Conservation (phyloP, 305 asterid species). For the Salvia sclarea region DNA sequence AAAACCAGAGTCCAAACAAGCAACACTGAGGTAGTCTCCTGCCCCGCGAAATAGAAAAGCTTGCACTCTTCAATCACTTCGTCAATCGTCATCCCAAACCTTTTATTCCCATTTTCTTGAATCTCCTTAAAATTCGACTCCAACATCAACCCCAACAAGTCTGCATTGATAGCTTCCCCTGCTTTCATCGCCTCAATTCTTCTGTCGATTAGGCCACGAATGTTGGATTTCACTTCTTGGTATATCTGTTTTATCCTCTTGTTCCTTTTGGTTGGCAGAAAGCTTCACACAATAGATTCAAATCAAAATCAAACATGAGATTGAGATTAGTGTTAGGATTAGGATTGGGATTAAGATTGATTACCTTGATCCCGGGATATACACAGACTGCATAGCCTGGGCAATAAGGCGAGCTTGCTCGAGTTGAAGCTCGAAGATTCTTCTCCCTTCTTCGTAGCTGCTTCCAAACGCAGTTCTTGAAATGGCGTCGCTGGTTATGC, state of each 20-base stretch:
- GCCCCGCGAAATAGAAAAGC: conserved; percentile 21
- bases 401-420: background rate
- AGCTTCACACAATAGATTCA: background rate
- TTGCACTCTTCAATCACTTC: conserved; percentile 24
- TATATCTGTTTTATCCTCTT: background rate
- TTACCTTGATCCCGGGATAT: conserved; percentile 55
- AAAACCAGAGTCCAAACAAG: conserved; percentile 57
- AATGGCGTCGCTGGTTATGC: background rate
- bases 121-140: conserved; percentile 2
- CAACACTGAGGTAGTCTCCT: conserved; percentile 25
- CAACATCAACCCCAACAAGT: conserved; percentile 31
- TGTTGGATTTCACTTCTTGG: conserved; percentile 25
- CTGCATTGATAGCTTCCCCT: conserved; percentile 41
- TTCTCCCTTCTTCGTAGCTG: conserved; percentile 7
- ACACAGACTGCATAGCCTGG: conserved; percentile 24
- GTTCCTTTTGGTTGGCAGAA: conserved; percentile 23
- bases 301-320: no score
- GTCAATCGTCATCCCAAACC: conserved; percentile 1
- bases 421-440: conserved; percentile 6
- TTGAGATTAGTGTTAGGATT: no score
- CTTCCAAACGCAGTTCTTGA: conserved; percentile 19
- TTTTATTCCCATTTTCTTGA: background rate
- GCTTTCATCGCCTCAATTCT: conserved; percentile 37
- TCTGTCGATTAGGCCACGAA: conserved; percentile 38
- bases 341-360: background rate